phyloP scores from a whole-genome alignment of 208 protist genomes.

The Zelonia costaricensis region DNA sequence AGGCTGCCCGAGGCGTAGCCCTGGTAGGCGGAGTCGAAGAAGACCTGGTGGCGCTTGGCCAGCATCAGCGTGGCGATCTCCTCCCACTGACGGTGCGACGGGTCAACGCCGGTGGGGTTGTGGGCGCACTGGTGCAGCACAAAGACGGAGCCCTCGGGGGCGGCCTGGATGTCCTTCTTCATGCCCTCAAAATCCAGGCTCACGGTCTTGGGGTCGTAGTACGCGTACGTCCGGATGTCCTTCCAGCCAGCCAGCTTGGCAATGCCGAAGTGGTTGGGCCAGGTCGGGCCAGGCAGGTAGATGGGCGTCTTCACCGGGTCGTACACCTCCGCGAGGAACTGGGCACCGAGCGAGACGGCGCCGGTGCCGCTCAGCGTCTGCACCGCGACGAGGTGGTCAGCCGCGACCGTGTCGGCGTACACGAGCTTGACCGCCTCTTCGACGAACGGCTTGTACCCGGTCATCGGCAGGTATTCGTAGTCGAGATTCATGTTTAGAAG shows the following conservation, averaged over 20 bases:
- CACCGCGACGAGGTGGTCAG: conserved; percentile 61
- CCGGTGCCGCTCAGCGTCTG: conserved; percentile 93
- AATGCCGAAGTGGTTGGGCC: conserved; percentile 86
- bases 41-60: conserved; percentile 82
- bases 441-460: conserved; percentile 87
- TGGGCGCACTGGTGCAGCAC: conserved; percentile 98
- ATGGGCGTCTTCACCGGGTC: conserved; percentile 41
- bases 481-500: conserved; percentile 75
- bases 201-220: conserved; percentile 69
- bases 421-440: conserved; percentile 79
- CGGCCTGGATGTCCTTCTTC: conserved; percentile 63
- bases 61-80: conserved; percentile 89
- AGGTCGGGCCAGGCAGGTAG: conserved; percentile 87
- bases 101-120: conserved; percentile 99
- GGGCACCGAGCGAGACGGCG: conserved; percentile 68
- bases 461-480: conserved; percentile 98
- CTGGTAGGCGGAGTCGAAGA: conserved; percentile 98
- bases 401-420: conserved; percentile 77
- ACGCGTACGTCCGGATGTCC: conserved; percentile 72
- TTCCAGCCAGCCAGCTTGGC: conserved; percentile 60
- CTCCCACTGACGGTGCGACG: conserved; percentile 95
- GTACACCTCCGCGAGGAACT: conserved; percentile 54
- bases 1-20: conserved; percentile 97
- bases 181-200: conserved; percentile 88
- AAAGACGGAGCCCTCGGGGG: conserved; percentile 91